Percentiles rank a stretch among this genome's conserved stretches.
phyloP scores from a whole-genome alignment of 169 alveolate species.

The Eimeria acervulina region DNA sequence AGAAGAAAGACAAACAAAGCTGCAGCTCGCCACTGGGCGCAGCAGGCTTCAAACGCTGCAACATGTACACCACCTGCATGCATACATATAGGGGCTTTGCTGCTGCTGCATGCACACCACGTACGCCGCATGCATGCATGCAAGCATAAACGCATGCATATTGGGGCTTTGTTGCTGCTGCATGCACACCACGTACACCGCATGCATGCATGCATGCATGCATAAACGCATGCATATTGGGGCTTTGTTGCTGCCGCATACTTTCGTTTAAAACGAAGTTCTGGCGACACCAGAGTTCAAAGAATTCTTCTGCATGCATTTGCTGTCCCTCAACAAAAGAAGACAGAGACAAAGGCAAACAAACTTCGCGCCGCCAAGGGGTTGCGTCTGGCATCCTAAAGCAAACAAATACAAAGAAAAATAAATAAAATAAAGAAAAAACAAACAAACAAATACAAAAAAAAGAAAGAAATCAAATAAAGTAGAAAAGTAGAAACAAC shows the following conservation, averaged over 20 bases:
- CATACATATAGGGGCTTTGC: too few relatives aligned
- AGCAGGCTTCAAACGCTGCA: too few relatives aligned
- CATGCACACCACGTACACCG: not conserved
- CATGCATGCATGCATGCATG: not conserved
- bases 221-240: not conserved
- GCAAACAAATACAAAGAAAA: not conserved
- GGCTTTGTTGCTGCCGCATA: not conserved
- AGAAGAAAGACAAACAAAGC: not conserved
- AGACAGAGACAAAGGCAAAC: constrained; percentile 61
- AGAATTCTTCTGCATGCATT: constrained; percentile 72
- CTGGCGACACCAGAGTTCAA: constrained; percentile 41
- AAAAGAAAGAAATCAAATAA: too few relatives aligned
- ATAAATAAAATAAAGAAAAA: too few relatives aligned
- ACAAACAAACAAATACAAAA: too few relatives aligned
- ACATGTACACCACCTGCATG: too few relatives aligned
- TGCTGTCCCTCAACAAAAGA: constrained; percentile 60
- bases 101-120: too few relatives aligned
- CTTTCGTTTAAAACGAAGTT: constrained; percentile 63
- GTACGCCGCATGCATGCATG: constrained; percentile 1
- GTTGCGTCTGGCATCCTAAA: constrained; percentile 78
- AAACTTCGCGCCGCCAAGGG: constrained; percentile 50
- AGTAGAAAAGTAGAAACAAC: too few relatives aligned
- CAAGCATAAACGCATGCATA: too few relatives aligned
- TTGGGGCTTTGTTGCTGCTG: not conserved
- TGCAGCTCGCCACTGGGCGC: too few relatives aligned